These are phyloP conservation scores for Rhodamnia argentea DNA, from an alignment of 345 rosid species.

Conservation along the genomic window DNA sequence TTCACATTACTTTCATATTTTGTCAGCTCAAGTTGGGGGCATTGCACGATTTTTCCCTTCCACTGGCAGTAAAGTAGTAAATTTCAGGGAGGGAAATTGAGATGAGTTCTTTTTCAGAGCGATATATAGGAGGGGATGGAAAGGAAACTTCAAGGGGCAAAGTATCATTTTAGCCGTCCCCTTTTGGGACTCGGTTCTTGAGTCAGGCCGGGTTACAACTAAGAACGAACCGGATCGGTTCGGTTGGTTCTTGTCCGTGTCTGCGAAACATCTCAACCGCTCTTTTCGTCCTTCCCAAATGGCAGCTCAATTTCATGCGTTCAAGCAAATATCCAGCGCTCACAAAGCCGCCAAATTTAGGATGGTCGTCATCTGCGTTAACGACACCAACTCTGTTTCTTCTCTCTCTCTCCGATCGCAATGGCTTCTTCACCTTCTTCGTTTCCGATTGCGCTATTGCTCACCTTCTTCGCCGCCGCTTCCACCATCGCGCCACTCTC, in stretches of 20 bases:
- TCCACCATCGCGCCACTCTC: slow-evolving; percentile 4
- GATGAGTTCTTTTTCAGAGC: background rate
- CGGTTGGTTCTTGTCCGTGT: background rate
- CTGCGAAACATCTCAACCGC: background rate
- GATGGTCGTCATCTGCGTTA: background rate
- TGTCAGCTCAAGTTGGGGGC: background rate
- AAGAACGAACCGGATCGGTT: background rate
- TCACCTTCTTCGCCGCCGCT: background rate
- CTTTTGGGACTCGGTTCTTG: background rate
- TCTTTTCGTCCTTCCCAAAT: background rate
- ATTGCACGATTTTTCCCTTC: background rate
- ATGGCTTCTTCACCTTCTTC: slow-evolving; percentile 1
- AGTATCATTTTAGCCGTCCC: background rate
- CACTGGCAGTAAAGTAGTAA: background rate
- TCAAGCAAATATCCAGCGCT: background rate
- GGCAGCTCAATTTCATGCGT: background rate
- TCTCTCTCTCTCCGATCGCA: background rate
- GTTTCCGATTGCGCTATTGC: background rate
- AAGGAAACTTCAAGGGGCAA: background rate
- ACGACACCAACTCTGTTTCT: background rate
- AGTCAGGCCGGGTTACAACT: background rate
- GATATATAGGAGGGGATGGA: background rate
- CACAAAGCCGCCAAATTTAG: background rate
- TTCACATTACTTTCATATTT: background rate
- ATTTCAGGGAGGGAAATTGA: background rate